These are phyloP conservation scores for Botrytis aclada DNA, from an alignment of 2,329 filamentous ascomycete species.

Conservation along the genomic window DNA sequence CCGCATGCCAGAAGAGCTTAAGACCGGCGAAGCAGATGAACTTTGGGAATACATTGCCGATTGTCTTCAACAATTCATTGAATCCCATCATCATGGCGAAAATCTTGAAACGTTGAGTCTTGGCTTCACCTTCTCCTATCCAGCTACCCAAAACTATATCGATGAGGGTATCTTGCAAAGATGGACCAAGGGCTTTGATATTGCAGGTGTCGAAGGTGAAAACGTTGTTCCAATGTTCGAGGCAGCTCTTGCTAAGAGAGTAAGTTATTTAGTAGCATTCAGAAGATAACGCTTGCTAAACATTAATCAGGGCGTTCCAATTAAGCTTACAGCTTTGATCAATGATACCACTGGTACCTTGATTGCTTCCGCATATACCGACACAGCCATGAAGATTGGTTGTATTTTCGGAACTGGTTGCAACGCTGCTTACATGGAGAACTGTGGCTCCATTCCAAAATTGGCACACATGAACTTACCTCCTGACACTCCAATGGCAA, in stretches of 20 bases:
- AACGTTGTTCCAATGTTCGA: conserved; percentile 90
- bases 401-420: conserved; percentile 98
- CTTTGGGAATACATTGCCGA: conserved; percentile 95
- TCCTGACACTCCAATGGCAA: conserved; percentile 80
- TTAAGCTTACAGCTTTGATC: conserved; percentile 89
- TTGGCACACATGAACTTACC: conserved; percentile 87
- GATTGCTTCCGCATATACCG: conserved; percentile 96
- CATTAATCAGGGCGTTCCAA: conserved; percentile 69
- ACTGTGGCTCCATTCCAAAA: conserved; percentile 88
- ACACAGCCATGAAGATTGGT: conserved; percentile 86
- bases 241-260: conserved; percentile 67
- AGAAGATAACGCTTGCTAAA: conserved; percentile 24
- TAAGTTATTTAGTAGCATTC: conserved; percentile 40
- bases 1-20: conserved; percentile 88
- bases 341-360: conserved; percentile 98
- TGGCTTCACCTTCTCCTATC: conserved; percentile 96
- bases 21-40: conserved; percentile 78
- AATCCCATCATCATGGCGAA: conserved; percentile 72
- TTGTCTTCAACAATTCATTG: conserved; percentile 85
- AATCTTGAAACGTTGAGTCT: conserved; percentile 68
- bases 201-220: conserved; percentile 82
- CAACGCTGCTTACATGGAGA: conserved; percentile 97
- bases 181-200: conserved; percentile 98
- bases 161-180: conserved; percentile 89
- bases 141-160: conserved; percentile 88